phyloP scores from a whole-genome alignment of 169 alveolate genomes.

The Neospora caninum region DNA sequence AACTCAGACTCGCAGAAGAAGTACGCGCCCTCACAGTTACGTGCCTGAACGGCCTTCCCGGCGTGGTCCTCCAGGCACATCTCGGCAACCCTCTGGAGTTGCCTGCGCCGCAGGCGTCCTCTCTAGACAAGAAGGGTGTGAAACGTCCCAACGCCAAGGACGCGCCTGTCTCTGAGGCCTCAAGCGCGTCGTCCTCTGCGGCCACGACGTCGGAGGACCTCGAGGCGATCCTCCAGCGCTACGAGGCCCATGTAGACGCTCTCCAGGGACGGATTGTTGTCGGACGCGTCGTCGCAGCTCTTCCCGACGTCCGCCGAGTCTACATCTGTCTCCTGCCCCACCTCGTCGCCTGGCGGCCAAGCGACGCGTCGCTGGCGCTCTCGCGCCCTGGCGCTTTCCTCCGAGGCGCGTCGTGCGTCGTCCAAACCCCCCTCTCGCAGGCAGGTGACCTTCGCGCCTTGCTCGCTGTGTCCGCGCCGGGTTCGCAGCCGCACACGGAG shows the following conservation, averaged over 20 bases:
- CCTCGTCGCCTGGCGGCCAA: not conserved
- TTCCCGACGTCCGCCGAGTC: not conserved
- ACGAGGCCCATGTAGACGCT: too few relatives aligned
- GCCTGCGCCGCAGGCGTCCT: too few relatives aligned
- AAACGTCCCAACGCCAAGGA: too few relatives aligned
- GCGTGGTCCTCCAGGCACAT: conserved; percentile 10
- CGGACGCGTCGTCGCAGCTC: not conserved
- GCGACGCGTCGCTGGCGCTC: too few relatives aligned
- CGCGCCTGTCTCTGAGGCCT: not conserved
- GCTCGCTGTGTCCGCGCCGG: not conserved
- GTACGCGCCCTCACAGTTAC: not conserved
- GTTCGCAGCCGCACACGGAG: too few relatives aligned
- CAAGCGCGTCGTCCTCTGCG: not conserved
- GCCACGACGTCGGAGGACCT: not conserved
- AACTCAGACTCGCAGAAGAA: not conserved
- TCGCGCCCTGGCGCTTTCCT: not conserved
- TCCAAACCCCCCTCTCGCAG: not conserved
- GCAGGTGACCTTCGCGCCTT: not conserved
- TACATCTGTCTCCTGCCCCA: conserved; percentile 15
- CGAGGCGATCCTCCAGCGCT: too few relatives aligned
- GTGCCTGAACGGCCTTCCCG: not conserved
- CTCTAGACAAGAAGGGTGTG: too few relatives aligned
- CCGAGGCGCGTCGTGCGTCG: not conserved
- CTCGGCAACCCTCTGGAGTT: not conserved
- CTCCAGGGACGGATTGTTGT: not conserved